Evolutionary conservation across 805 yeast genomes (phyloP), one percentile per base, ranked within the genome.

Genomic region (Lachancea fermentati): DNA sequence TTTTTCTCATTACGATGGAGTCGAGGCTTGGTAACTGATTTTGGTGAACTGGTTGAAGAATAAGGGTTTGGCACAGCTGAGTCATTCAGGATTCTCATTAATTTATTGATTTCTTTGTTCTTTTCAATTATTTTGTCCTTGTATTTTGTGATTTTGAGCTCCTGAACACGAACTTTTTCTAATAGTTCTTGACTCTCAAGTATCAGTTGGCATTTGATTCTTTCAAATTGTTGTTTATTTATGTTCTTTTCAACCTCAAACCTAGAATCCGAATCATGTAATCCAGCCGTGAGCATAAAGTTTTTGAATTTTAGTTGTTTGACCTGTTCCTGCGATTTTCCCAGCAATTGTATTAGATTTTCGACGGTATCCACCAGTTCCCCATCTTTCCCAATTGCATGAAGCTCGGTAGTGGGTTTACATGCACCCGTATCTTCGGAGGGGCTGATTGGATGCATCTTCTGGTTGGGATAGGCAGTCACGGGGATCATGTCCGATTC

Each of bases 111-210:
- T 48, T 72, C 75, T 30, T 55, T 60, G 48, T 73, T 72, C 47
- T 70, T 69, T 31, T 62, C 68, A 8, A 63, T 62, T 15, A 72
- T 60, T 39, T 66, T 71, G 24, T 57, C 57, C 43, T 67, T 71
- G 37, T 71, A 68, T 48, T 73, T 78, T 43, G 59, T 60, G 28
- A 76, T 59, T 45, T 69, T 64, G 34, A 59, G 60, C 43, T 71
- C 72, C 37, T 72, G 71, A 29, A 52, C 55, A 28, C 63, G 59
- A 18, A 71, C 55, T 38, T 69, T 65, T 8, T 58, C 56, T 44
- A 67, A 57, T 9, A 71, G 58, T 13, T 56, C 57, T 18, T 61
- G 65, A 35, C 60, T 54, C 29, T 62, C 66, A 11, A 58, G 42
- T 43, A 55, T 57, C 41, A 56, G 44, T 37, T 57, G 60, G 17